Evolutionary conservation across 805 yeast species (phyloP).

Genomic region (Suhomyces prunicola): DNA sequence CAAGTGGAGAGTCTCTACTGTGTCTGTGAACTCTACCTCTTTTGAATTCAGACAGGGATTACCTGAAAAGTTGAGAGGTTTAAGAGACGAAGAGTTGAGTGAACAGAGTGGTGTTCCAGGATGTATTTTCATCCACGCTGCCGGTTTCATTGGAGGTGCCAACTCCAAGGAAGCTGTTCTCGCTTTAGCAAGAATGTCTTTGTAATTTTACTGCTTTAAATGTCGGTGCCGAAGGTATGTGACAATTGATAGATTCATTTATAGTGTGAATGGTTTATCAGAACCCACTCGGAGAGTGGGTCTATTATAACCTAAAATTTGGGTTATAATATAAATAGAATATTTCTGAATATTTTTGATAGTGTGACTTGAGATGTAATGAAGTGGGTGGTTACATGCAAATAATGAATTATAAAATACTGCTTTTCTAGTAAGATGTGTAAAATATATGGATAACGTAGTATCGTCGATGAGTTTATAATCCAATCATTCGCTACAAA

Average conservation of each 20-base stretch:
- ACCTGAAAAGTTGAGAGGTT: constrained; percentile 93
- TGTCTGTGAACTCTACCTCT: constrained; percentile 72
- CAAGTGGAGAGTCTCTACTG: constrained; percentile 88
- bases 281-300: background rate
- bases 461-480: too few species aligned
- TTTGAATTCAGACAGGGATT: constrained; percentile 84
- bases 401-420: too few species aligned
- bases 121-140: constrained; percentile 90
- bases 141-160: constrained; percentile 97
- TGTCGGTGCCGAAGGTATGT: background rate
- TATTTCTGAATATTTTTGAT: background rate
- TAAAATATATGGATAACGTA: too few species aligned
- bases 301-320: background rate
- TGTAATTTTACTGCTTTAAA: background rate
- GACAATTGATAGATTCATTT: too few species aligned
- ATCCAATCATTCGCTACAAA: too few species aligned
- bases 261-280: background rate
- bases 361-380: background rate
- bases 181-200: constrained; percentile 55
- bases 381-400: too few species aligned
- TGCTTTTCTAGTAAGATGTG: too few species aligned
- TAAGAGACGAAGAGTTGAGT: constrained; percentile 81
- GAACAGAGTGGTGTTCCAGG: constrained; percentile 76
- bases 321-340: background rate
- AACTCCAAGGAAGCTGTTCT: constrained; percentile 74